Conservation (phyloP, 2,329 filamentous ascomycete genomes). For the Phoma sp. region DNA sequence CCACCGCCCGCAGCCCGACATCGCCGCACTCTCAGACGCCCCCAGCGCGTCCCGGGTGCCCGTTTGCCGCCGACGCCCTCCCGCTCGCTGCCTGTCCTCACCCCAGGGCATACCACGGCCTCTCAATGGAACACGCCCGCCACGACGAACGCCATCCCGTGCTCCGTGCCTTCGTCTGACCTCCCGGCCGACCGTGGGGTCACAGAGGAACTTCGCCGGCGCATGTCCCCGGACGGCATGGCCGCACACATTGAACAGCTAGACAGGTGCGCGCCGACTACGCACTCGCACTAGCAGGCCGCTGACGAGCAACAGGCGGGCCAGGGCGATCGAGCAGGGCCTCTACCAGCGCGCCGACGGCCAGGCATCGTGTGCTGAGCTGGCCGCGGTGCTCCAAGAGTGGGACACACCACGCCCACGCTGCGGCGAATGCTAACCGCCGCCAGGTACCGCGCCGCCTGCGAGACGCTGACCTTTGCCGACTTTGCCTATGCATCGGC, state of each 20-base stretch:
- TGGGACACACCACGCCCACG: constrained; percentile 23
- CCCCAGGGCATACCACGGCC: constrained; percentile 38
- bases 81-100: constrained; percentile 43
- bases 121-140: constrained; percentile 66
- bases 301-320: constrained; percentile 48
- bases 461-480: constrained; percentile 74
- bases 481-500: constrained; percentile 72
- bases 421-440: constrained; percentile 26
- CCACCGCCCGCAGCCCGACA: background rate
- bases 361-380: constrained; percentile 58
- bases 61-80: constrained; percentile 30
- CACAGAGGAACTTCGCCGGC: constrained; percentile 46
- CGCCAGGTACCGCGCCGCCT: constrained; percentile 72
- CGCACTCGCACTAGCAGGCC: constrained; percentile 1
- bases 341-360: constrained; percentile 59
- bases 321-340: constrained; percentile 58
- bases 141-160: constrained; percentile 54
- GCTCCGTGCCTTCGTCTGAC: constrained; percentile 65
- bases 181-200: constrained; percentile 62
- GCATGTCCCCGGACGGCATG: constrained; percentile 45
- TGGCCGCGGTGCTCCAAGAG: constrained; percentile 52
- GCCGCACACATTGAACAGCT: constrained; percentile 58
- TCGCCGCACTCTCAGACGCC: constrained; percentile 21
- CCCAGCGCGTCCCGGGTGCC: constrained; percentile 35
- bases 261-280: constrained; percentile 56